phyloP scores from a whole-genome alignment of 2,329 filamentous ascomycete species.

The Aspergillus novoparasiticus region DNA sequence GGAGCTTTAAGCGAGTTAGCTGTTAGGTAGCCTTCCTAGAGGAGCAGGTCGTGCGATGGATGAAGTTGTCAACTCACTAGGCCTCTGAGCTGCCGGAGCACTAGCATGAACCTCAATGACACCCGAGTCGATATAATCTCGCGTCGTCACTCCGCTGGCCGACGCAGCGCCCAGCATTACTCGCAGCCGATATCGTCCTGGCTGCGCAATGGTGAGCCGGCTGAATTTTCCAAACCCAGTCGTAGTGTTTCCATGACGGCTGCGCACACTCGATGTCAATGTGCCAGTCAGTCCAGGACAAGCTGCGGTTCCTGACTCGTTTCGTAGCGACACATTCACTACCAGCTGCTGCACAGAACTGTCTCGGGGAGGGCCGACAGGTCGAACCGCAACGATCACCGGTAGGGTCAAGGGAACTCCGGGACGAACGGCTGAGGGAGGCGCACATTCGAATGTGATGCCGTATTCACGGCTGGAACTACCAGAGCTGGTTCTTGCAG shows the following conservation, averaged over 20 bases:
- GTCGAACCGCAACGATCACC: slow-evolving; percentile 32
- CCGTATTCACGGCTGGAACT: slow-evolving; percentile 31
- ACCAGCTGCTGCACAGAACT: slow-evolving; percentile 31
- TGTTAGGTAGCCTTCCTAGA: neutral
- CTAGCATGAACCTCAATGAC: slow-evolving; percentile 33
- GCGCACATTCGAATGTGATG: slow-evolving; percentile 33
- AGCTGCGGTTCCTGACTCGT: slow-evolving; percentile 27
- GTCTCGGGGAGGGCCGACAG: slow-evolving; percentile 27
- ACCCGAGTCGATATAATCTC: slow-evolving; percentile 32
- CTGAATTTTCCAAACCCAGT: slow-evolving; percentile 35
- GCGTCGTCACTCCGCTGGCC: slow-evolving; percentile 30
- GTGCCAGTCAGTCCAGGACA: slow-evolving; percentile 28
- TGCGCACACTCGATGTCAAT: slow-evolving; percentile 37
- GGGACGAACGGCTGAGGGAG: slow-evolving; percentile 30
- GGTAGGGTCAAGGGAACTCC: slow-evolving; percentile 33
- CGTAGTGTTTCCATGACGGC: slow-evolving; percentile 30
- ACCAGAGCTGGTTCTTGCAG: slow-evolving; percentile 7
- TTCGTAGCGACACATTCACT: slow-evolving; percentile 30
- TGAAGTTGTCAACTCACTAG: slow-evolving; percentile 28
- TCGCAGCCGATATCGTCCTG: slow-evolving; percentile 34
- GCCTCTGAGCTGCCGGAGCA: slow-evolving; percentile 28
- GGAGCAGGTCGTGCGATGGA: slow-evolving; percentile 5
- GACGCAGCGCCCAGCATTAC: slow-evolving; percentile 36
- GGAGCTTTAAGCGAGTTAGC: slow-evolving; percentile 28
- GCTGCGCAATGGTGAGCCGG: slow-evolving; percentile 29